phyloP scores from a whole-genome alignment of 768 basidiomycete species.

The Leccinum imitatum region DNA sequence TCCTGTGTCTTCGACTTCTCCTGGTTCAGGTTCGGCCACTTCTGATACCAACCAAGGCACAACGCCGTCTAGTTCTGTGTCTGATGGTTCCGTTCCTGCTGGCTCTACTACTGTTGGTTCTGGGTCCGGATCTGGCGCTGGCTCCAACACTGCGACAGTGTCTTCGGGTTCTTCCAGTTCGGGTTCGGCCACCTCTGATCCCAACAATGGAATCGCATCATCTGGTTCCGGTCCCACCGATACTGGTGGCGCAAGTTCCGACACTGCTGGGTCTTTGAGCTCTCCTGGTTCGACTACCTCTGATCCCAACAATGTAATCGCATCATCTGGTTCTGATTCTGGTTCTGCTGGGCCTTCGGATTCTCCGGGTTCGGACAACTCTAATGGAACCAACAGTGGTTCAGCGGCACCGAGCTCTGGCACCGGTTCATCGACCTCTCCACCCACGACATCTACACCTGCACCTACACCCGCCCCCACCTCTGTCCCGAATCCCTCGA shows the following conservation, averaged over 20 bases:
- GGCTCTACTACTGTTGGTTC: not conserved
- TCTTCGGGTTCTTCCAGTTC: not conserved
- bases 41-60: not conserved
- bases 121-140: not conserved
- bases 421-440: not conserved
- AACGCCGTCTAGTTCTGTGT: no score
- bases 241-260: not conserved
- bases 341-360: slow-evolving; percentile 1
- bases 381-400: not conserved
- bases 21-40: not conserved
- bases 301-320: no score
- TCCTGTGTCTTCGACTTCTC: not conserved
- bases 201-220: no score
- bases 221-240: not conserved
- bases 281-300: not conserved
- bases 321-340: not conserved
- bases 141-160: not conserved
- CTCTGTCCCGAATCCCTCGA: no score
- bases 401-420: slow-evolving; percentile 1
- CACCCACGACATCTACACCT: slow-evolving; percentile 2
- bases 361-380: slow-evolving; percentile 1
- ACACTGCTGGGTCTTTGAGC: no score
- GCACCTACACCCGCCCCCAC: no score
- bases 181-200: not conserved
- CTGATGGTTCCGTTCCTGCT: not conserved